These are phyloP conservation scores for Pythium chondricola DNA, from an alignment of 352 stramenopile species.

Conservation along the genomic window DNA sequence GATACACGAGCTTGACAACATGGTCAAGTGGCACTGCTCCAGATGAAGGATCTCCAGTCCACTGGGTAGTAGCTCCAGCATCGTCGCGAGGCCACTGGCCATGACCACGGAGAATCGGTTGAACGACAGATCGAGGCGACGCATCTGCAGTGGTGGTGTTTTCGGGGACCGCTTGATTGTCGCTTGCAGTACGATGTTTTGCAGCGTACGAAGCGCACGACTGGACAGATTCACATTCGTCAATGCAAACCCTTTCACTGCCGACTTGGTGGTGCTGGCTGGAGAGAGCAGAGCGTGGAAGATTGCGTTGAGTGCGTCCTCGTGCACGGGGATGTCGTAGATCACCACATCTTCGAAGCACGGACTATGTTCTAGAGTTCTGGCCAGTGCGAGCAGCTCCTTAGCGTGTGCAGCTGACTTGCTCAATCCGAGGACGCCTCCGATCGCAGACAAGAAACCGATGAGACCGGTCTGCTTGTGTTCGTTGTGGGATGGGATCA, in stretches of 20 bases:
- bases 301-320: slow-evolving; percentile 35
- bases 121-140: slow-evolving; percentile 56
- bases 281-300: slow-evolving; percentile 45
- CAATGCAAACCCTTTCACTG: slow-evolving; percentile 32
- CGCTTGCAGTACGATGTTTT: slow-evolving; percentile 49
- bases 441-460: neutral
- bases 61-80: slow-evolving; percentile 35
- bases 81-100: slow-evolving; percentile 38
- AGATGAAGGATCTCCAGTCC: slow-evolving; percentile 55
- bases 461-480: no score
- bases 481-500: slow-evolving; percentile 5
- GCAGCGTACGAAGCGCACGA: slow-evolving; percentile 33
- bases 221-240: slow-evolving; percentile 42
- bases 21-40: slow-evolving; percentile 38
- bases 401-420: slow-evolving; percentile 15
- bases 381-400: slow-evolving; percentile 41
- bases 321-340: slow-evolving; percentile 34
- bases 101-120: slow-evolving; percentile 51
- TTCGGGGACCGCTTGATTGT: slow-evolving; percentile 28
- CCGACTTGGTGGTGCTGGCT: slow-evolving; percentile 7
- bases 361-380: slow-evolving; percentile 30
- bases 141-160: slow-evolving; percentile 19
- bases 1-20: slow-evolving; percentile 27
- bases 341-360: slow-evolving; percentile 46
- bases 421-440: neutral